phyloP scores from a whole-genome alignment of 225 moss, liverwort and hornwort genomes.

The Pseudoscleropodium purum region DNA sequence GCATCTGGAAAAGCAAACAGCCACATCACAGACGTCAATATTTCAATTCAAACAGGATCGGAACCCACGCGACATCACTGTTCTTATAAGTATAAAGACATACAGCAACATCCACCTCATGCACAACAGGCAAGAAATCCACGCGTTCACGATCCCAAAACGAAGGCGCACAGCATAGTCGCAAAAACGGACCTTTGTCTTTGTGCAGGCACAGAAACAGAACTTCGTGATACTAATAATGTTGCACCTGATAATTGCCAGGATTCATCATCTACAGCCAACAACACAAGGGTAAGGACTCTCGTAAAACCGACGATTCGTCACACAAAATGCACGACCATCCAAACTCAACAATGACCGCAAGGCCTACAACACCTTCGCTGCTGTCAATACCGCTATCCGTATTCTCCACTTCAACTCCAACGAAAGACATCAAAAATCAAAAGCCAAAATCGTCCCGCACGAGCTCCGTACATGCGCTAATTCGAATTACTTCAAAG shows the following conservation, averaged over 20 bases:
- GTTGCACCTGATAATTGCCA: slow-evolving; percentile 62
- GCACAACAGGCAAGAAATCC: not conserved
- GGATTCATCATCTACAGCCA: slow-evolving; percentile 67
- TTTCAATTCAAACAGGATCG: not conserved
- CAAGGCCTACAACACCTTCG: not conserved
- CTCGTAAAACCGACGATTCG: not conserved
- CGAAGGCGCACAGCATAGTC: not conserved
- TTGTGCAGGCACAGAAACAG: slow-evolving; percentile 10
- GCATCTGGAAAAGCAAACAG: slow-evolving; percentile 23
- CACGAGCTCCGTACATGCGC: not conserved
- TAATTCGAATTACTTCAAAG: not conserved
- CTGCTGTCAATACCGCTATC: not conserved
- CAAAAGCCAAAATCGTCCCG: not conserved
- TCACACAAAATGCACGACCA: not conserved
- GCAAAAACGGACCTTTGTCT: slow-evolving; percentile 13
- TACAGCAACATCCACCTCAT: not conserved
- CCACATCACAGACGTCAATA: not conserved
- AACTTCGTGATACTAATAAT: slow-evolving; percentile 25
- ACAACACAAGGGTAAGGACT: not conserved
- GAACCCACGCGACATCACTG: not conserved
- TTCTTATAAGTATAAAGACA: not conserved
- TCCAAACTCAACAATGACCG: not conserved
- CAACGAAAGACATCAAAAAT: not conserved
- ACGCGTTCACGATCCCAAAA: not conserved
- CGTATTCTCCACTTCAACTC: not conserved